A percentile compares a stretch with the other conserved stretches of the same genome.
Evolutionary conservation across 2,329 filamentous ascomycete species (phyloP).

Genomic region (Diplodia sapinea): DNA sequence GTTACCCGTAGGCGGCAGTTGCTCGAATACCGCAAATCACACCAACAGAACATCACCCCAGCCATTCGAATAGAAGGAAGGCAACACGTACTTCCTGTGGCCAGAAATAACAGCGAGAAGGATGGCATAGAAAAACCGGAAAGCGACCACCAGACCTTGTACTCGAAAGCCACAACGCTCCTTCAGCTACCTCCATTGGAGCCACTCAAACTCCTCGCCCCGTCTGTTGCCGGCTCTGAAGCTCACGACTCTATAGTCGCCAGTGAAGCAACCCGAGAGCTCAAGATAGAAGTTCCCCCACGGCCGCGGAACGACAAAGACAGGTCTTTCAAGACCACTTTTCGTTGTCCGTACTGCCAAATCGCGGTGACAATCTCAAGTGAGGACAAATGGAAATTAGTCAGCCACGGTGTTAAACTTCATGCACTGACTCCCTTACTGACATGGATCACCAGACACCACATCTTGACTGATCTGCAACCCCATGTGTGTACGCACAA

Average conservation of each 20-base stretch:
- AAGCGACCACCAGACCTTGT: background rate
- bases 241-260: background rate
- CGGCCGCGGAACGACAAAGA: background rate
- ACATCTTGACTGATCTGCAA: conserved; percentile 32
- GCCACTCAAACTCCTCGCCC: background rate
- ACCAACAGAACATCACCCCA: conserved; percentile 12
- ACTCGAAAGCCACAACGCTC: background rate
- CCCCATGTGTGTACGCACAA: conserved; percentile 33
- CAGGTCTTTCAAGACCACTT: background rate
- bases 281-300: background rate
- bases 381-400: background rate
- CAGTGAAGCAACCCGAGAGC: background rate
- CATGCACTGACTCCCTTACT: background rate
- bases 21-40: conserved; percentile 27
- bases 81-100: background rate
- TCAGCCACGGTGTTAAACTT: background rate
- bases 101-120: background rate
- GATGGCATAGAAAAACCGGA: background rate
- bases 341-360: conserved; percentile 31
- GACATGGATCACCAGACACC: conserved; percentile 18
- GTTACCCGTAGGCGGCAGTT: conserved; percentile 33
- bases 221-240: background rate
- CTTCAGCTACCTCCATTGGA: background rate
- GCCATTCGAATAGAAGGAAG: background rate
- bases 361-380: background rate